Evolutionary conservation across 1,284 basidiomycete genomes (phyloP), one percentile per base, ranked within the genome.

Genomic region (Coniferiporia sulphurascens): DNA sequence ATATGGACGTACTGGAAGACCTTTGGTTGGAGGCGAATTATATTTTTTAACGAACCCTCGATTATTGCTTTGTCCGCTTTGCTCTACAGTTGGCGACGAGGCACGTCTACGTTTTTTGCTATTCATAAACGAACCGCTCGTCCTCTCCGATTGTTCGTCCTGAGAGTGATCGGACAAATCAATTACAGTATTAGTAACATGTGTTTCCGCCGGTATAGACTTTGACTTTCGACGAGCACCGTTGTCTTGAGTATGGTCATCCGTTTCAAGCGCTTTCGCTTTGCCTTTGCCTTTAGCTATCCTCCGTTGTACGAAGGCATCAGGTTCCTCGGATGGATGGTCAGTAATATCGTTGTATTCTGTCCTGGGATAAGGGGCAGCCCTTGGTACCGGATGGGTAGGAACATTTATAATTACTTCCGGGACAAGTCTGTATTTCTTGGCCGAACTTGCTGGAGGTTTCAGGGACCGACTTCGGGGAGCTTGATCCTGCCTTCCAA

Each of bases 371-470:
- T 22, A 17, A 3, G 48, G 22, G 7, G 35, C 19, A n/a, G 21
- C 19, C 32, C 22, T 50, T 6, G 36, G n/a, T n/a, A 48, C 7
- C 7, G 56, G 13, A 4, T 15, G 45, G 32, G 58, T 12, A 55
- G 46, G 52, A 32, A 43, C 48, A 51, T 59, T 36, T 32, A 59
- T 59, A 15, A 21, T 32, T 8, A 55, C 58, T 17, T 59, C 52
- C 32, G 58, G 52, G 12, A 55, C 32, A 27, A 50, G 35, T 38
- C 35, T 43, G 19, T 34, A 21, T 36, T 35, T 59, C 51, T 44
- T 59, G 13, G 15, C 41, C 48, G 45, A 32, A 50, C n/a, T 41
- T 10, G 36, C 55, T 38, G 34, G 17, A 10, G 48, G 17, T n/a
- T 21, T 4, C 34, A 8, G 48, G 22, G 13, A 19, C 4, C 38